Evolutionary conservation across 192 early-diverging fungal species (phyloP).

Genomic region (Glomus cerebriforme): DNA sequence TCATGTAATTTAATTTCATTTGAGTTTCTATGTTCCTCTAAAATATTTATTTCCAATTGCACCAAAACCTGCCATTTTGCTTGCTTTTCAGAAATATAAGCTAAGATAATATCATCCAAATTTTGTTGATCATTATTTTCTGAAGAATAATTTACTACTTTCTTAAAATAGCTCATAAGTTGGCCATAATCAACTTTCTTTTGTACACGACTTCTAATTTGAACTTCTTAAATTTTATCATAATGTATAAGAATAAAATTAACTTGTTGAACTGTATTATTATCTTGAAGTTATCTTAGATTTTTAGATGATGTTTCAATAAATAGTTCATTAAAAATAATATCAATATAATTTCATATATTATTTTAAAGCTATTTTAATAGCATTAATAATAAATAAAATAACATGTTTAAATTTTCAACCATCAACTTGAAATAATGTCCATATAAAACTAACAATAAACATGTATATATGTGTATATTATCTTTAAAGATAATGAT

Average conservation of each 20-base stretch:
- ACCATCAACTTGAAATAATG: slow-evolving; percentile 7
- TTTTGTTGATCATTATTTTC: not conserved
- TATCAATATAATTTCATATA: not conserved
- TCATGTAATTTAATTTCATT: not conserved
- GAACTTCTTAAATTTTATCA: slow-evolving; percentile 7
- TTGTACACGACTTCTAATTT: not conserved
- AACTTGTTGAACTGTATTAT: not conserved
- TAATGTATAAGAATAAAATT: not conserved
- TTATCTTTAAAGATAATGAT: not conserved
- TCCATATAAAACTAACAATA: not conserved
- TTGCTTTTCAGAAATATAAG: not conserved
- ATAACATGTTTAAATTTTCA: not conserved
- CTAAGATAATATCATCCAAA: slow-evolving; percentile 10
- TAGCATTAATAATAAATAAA: not conserved
- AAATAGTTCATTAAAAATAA: not conserved
- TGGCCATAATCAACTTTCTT: not conserved
- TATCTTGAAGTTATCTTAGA: not conserved
- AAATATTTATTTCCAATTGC: no score
- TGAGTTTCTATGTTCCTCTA: not conserved
- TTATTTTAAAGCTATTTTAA: not conserved
- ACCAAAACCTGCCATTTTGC: not conserved
- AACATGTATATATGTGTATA: not conserved
- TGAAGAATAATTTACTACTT: not conserved
- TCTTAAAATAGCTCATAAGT: not conserved
- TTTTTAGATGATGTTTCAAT: slow-evolving; percentile 5